These are phyloP conservation scores for Stagonosporopsis tanaceti DNA, from an alignment of 2,329 filamentous ascomycete genomes.

Conservation along the genomic window DNA sequence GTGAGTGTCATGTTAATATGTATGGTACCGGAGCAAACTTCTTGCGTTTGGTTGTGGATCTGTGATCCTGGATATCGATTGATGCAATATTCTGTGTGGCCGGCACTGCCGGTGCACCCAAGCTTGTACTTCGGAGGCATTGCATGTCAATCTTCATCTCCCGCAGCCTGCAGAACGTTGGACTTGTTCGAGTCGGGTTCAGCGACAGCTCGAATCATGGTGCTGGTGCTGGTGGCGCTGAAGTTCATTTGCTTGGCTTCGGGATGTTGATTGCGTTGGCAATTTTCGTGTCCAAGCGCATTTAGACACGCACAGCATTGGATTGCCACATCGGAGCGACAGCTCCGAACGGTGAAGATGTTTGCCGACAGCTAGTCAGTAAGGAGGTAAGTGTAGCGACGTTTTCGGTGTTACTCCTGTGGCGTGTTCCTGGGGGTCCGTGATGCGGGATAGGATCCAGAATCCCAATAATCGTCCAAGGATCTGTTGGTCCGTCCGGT, in stretches of 20 bases:
- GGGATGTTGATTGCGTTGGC: too few species aligned
- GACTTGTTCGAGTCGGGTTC: background rate
- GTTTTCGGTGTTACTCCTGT: background rate
- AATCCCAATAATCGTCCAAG: background rate
- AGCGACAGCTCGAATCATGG: background rate
- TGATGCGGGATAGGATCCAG: conserved; percentile 5
- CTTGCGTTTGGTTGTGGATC: background rate
- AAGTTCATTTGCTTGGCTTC: background rate
- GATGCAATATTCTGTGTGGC: background rate
- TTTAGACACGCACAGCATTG: background rate
- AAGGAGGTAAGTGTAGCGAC: background rate
- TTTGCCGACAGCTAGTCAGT: conserved; percentile 4
- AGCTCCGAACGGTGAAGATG: background rate
- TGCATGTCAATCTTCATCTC: background rate
- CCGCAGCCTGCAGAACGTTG: background rate
- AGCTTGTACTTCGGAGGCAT: background rate
- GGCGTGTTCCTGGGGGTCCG: background rate
- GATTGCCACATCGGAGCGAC: background rate
- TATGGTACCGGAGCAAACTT: too few species aligned
- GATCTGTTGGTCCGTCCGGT: background rate
- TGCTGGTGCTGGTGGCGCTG: background rate
- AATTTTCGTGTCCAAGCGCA: background rate
- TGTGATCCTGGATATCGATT: background rate
- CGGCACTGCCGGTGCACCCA: too few species aligned
- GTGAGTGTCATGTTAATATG: background rate